A percentile compares a stretch with the other conserved stretches of the same genome.
Conservation (phyloP, 2,329 filamentous ascomycete species). For the Paecilomyces dactylethromorphus region DNA sequence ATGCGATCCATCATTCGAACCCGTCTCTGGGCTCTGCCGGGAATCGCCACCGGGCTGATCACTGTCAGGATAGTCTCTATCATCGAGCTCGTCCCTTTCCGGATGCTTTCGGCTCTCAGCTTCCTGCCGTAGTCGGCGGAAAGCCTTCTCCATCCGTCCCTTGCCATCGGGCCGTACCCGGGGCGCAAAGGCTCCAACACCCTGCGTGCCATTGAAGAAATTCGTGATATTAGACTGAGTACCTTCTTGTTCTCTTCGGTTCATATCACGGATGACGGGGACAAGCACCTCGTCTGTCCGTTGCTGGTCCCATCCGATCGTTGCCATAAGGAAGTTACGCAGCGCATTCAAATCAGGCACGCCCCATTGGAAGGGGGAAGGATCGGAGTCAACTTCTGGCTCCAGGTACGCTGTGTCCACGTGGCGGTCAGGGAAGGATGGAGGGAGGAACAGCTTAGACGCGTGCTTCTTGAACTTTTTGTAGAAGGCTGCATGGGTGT, state of each 20-base stretch:
- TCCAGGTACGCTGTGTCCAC: slow-evolving; percentile 79
- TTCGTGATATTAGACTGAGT: slow-evolving; percentile 96
- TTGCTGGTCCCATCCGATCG: slow-evolving; percentile 88
- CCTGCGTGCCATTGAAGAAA: slow-evolving; percentile 66
- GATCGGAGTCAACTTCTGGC: slow-evolving; percentile 75
- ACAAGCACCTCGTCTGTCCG: slow-evolving; percentile 92
- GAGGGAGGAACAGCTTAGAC: slow-evolving; percentile 78
- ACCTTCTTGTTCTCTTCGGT: slow-evolving; percentile 75
- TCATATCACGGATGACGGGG: slow-evolving; percentile 94
- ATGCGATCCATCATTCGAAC: slow-evolving; percentile 4
- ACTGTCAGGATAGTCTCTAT: slow-evolving; percentile 3
- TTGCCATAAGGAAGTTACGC: slow-evolving; percentile 77
- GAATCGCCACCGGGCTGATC: background rate
- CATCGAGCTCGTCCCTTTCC: background rate
- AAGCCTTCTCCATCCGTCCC: slow-evolving; percentile 70
- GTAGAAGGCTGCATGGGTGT: slow-evolving; percentile 60
- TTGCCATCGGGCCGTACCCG: slow-evolving; percentile 55
- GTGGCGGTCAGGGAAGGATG: slow-evolving; percentile 67
- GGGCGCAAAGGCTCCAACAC: slow-evolving; percentile 61
- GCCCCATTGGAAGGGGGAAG: slow-evolving; percentile 86
- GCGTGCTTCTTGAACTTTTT: slow-evolving; percentile 81
- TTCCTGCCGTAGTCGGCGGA: slow-evolving; percentile 58
- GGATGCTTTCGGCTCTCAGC: slow-evolving; percentile 28
- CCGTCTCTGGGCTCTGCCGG: background rate
- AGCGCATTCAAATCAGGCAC: slow-evolving; percentile 86